Percentiles rank a stretch among this genome's conserved stretches.
Evolutionary conservation across 768 basidiomycete genomes (phyloP).

Genomic region (Lentinus tigrinus): DNA sequence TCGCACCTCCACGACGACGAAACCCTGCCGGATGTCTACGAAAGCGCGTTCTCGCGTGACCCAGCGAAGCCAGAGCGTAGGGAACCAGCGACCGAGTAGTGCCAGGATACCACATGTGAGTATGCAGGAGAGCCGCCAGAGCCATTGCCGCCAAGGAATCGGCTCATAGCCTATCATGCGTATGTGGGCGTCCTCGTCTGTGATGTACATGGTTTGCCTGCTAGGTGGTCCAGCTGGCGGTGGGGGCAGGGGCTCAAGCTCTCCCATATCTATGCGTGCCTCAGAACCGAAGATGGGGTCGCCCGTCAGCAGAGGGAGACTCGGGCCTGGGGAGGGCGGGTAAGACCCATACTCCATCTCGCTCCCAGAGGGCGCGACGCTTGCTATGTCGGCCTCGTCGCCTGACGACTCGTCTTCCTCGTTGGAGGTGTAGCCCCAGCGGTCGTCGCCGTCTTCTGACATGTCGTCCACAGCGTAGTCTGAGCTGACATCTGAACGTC

Average conservation of each 20-base stretch:
- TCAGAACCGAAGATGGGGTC: slow-evolving; percentile 86
- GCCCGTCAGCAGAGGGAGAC: slow-evolving; percentile 65
- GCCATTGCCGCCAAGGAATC: slow-evolving; percentile 53
- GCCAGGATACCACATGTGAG: slow-evolving; percentile 70
- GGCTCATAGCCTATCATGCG: slow-evolving; percentile 86
- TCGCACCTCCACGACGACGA: slow-evolving; percentile 85
- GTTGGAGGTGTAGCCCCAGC: slow-evolving; percentile 93
- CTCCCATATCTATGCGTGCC: slow-evolving; percentile 79
- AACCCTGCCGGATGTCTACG: slow-evolving; percentile 62
- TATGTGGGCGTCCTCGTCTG: slow-evolving; percentile 87
- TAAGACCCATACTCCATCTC: slow-evolving; percentile 75
- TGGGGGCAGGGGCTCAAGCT: slow-evolving; percentile 60
- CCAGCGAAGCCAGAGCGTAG: slow-evolving; percentile 86
- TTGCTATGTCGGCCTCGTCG: slow-evolving; percentile 39
- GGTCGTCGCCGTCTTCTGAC: slow-evolving; percentile 52
- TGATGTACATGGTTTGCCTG: slow-evolving; percentile 80
- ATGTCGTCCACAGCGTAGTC: slow-evolving; percentile 55
- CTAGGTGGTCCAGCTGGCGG: slow-evolving; percentile 82
- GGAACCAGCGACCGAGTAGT: slow-evolving; percentile 92
- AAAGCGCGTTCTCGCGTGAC: slow-evolving; percentile 84
- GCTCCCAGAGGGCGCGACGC: slow-evolving; percentile 40
- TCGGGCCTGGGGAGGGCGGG: slow-evolving; percentile 58
- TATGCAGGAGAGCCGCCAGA: slow-evolving; percentile 74
- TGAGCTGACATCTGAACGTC: slow-evolving; percentile 56
- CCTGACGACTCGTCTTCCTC: slow-evolving; percentile 65